Percentiles rank a stretch among this genome's conserved stretches.
Conservation (phyloP, 805 yeast genomes). For the Candida sphagnicola region DNA sequence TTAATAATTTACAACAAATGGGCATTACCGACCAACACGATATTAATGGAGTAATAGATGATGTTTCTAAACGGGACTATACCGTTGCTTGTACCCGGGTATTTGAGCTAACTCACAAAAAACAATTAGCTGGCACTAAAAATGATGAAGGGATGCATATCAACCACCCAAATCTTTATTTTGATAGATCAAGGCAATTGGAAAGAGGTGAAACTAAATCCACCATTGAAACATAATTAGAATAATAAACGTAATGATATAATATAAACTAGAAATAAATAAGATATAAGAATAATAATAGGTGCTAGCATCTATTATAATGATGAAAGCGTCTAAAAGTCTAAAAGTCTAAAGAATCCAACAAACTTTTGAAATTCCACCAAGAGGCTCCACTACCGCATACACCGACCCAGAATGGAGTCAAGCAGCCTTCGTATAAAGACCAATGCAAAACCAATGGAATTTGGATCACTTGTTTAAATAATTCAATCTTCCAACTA, state of each 20-base stretch:
- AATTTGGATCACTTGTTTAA: constrained; percentile 35
- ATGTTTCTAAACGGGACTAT: constrained; percentile 64
- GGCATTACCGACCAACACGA: constrained; percentile 60
- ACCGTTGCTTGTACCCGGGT: constrained; percentile 89
- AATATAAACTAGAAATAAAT: neutral
- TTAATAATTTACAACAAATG: constrained; percentile 52
- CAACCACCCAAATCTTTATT: constrained; percentile 85
- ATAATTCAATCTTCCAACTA: constrained; percentile 31
- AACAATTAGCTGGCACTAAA: constrained; percentile 25
- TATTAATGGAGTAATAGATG: constrained; percentile 59
- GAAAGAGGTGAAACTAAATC: constrained; percentile 22
- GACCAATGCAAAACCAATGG: constrained; percentile 45
- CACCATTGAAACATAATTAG: constrained; percentile 1
- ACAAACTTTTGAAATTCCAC: constrained; percentile 34
- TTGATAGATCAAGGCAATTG: constrained; percentile 66
- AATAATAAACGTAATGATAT: neutral
- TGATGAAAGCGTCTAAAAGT: neutral
- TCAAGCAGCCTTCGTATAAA: constrained; percentile 39
- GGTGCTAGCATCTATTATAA: too few species aligned
- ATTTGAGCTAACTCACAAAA: constrained; percentile 66
- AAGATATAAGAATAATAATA: neutral
- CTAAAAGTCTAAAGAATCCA: constrained; percentile 32
- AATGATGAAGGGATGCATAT: constrained; percentile 56
- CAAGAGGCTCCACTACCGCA: constrained; percentile 43
- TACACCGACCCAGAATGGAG: constrained; percentile 46